Conservation (phyloP, 768 basidiomycete species). For the Boletellus sp. region DNA sequence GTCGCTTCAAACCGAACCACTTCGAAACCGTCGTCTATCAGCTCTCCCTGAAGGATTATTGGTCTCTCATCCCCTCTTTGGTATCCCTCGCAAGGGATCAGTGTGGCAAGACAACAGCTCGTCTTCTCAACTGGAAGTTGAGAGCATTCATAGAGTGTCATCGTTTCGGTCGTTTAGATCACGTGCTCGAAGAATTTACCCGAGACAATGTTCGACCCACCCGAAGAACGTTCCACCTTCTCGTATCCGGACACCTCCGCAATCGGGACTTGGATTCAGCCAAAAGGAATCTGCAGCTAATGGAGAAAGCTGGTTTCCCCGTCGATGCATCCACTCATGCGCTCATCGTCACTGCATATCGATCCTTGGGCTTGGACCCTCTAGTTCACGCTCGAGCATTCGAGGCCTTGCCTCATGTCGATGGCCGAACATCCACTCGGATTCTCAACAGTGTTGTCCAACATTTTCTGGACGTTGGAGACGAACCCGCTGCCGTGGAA, state of each 20-base stretch:
- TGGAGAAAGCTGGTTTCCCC: constrained; percentile 55
- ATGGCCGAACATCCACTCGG: constrained; percentile 40
- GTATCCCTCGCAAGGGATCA: constrained; percentile 49
- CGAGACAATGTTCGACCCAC: constrained; percentile 44
- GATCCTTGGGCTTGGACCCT: constrained; percentile 53
- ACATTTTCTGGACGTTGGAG: constrained; percentile 52
- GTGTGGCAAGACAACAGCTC: constrained; percentile 45
- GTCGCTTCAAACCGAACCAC: constrained; percentile 45
- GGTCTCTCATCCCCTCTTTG: constrained; percentile 48
- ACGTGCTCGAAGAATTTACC: constrained; percentile 50
- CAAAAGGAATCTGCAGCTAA: constrained; percentile 47
- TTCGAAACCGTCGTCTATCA: constrained; percentile 57
- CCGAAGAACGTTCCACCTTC: constrained; percentile 64
- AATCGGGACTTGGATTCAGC: constrained; percentile 62
- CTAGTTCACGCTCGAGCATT: constrained; percentile 53
- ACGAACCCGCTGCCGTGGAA: constrained; percentile 44
- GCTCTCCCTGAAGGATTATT: constrained; percentile 44
- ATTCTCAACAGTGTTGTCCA: constrained; percentile 71
- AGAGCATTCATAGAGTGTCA: constrained; percentile 56
- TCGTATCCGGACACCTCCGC: constrained; percentile 64
- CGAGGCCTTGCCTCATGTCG: constrained; percentile 41
- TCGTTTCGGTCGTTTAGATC: constrained; percentile 43
- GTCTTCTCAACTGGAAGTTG: constrained; percentile 69
- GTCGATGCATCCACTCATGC: constrained; percentile 58
- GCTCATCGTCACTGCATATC: constrained; percentile 55